Conservation (phyloP, 306 rosid genomes). For the Trifolium subterraneum region DNA sequence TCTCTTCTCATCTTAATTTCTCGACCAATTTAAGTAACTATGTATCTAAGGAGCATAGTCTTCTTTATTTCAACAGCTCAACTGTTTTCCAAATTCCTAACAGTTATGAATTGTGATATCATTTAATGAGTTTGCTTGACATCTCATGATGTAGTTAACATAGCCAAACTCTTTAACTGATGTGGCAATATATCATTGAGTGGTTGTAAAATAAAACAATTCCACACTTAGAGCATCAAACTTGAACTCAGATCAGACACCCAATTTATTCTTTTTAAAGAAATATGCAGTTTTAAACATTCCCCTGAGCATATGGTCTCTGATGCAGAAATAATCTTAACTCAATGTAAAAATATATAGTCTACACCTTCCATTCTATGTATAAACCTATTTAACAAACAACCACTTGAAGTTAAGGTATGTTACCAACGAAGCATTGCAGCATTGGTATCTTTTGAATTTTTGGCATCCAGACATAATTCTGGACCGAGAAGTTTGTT, state of each 20-base stretch:
- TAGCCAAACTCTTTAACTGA: slow-evolving; percentile 8
- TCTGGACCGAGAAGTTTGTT: slow-evolving; percentile 96
- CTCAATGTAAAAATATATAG: slow-evolving; percentile 19
- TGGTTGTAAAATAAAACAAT: slow-evolving; percentile 20
- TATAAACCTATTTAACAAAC: slow-evolving; percentile 21
- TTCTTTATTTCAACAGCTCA: slow-evolving; percentile 18
- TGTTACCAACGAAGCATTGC: slow-evolving; percentile 98
- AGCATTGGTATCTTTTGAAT: slow-evolving; percentile 93
- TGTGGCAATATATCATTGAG: slow-evolving; percentile 5
- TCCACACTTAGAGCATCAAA: slow-evolving; percentile 24
- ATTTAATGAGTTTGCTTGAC: slow-evolving; percentile 12
- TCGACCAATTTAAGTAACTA: slow-evolving; percentile 1
- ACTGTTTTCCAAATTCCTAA: slow-evolving; percentile 14
- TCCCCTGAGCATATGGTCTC: slow-evolving; percentile 2
- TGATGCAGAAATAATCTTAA: neutral
- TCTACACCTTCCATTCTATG: slow-evolving; percentile 8
- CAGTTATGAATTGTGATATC: slow-evolving; percentile 1
- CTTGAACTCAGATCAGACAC: slow-evolving; percentile 21
- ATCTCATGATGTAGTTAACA: slow-evolving; percentile 2
- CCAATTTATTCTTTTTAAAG: slow-evolving; percentile 19
- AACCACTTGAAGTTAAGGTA: slow-evolving; percentile 10
- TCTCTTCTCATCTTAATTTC: slow-evolving; percentile 3
- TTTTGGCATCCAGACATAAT: slow-evolving; percentile 86
- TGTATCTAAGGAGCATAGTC: slow-evolving; percentile 14
- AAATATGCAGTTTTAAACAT: slow-evolving; percentile 28